Evolutionary conservation across 805 yeast genomes (phyloP).

Genomic region (Saccharomyces mikatae): DNA sequence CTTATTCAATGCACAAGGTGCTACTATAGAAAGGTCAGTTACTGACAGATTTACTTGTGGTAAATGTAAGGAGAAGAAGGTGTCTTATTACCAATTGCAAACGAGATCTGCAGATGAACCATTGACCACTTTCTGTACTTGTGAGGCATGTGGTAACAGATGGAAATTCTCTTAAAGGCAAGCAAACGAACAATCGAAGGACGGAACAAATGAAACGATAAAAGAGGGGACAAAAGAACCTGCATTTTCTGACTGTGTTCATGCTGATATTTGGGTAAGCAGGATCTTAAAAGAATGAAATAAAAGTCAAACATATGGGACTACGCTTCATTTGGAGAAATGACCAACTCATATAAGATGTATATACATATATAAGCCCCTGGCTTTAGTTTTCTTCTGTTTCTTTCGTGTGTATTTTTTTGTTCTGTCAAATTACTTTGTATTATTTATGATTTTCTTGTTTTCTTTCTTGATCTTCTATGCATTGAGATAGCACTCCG

Average conservation of each 20-base stretch:
- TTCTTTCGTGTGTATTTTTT: background rate
- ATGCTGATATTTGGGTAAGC: background rate
- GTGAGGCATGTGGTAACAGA: slow-evolving; percentile 94
- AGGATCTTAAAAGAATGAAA: background rate
- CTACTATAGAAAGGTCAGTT: slow-evolving; percentile 88
- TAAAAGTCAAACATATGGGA: background rate
- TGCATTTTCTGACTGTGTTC: background rate
- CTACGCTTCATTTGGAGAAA: background rate
- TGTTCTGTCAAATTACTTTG: background rate
- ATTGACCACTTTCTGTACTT: slow-evolving; percentile 93
- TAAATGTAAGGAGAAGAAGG: slow-evolving; percentile 94
- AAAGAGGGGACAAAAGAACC: background rate
- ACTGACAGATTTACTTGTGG: slow-evolving; percentile 97
- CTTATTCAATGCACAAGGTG: slow-evolving; percentile 94
- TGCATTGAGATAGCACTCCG: background rate
- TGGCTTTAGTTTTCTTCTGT: background rate
- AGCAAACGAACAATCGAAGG: background rate
- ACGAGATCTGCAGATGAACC: slow-evolving; percentile 99
- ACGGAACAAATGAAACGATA: background rate
- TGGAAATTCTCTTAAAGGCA: slow-evolving; percentile 79
- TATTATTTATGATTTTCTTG: background rate
- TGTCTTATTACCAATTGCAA: slow-evolving; percentile 94
- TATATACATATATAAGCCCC: background rate
- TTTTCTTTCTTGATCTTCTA: background rate
- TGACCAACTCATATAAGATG: background rate